These are phyloP conservation scores for Beauveria sp. DNA, from an alignment of 2,329 filamentous ascomycete genomes.

Conservation along the genomic window DNA sequence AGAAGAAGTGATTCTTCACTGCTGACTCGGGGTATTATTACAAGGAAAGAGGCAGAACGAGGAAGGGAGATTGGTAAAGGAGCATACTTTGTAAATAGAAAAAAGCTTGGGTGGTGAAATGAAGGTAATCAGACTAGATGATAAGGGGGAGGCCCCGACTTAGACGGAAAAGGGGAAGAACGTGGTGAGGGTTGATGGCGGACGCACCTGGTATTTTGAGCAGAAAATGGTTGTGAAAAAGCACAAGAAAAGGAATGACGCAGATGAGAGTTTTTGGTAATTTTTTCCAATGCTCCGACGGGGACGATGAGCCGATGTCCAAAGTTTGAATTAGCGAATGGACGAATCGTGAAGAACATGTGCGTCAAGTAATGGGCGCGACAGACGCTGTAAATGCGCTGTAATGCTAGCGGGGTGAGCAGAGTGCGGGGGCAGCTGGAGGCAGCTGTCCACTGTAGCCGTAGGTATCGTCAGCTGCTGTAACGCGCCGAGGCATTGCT, in stretches of 20 bases:
- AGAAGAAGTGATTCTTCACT: not conserved
- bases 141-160: not conserved
- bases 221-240: not conserved
- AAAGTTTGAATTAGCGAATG: not conserved
- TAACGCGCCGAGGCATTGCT: not conserved
- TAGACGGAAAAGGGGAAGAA: not conserved
- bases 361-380: not conserved
- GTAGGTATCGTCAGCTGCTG: too few species aligned
- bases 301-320: not conserved
- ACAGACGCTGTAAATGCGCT: not conserved
- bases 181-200: not conserved
- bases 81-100: not conserved
- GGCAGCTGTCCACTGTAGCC: too few species aligned
- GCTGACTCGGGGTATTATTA: too few species aligned
- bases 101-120: not conserved
- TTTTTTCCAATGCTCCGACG: not conserved
- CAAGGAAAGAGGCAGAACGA: not conserved
- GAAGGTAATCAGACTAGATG: not conserved
- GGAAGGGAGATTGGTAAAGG: not conserved
- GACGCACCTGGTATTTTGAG: not conserved
- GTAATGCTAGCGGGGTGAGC: not conserved
- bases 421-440: not conserved
- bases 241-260: not conserved
- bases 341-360: constrained; percentile 6
- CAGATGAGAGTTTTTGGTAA: not conserved